Base-by-base conservation (phyloP, 495 filamentous ascomycete species). In the Talaromyces adpressus region DNA sequence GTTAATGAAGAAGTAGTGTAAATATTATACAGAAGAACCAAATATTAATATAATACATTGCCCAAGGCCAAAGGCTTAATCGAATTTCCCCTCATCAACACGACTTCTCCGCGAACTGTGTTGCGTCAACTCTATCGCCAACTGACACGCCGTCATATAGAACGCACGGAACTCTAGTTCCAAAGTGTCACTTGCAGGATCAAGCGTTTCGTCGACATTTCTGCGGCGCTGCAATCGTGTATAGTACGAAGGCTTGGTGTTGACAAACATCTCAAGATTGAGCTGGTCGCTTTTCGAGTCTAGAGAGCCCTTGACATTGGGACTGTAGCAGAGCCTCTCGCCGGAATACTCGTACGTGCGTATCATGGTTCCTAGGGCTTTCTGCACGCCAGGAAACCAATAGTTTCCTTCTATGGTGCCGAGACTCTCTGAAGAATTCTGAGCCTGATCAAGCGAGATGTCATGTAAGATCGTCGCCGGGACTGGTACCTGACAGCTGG, bases 151-250 rank as follows among this genome's bases (percentile, higher is more conserved):
- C 0, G 73, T 61, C 4, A 61, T 72, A 41, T 78, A 79, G 52
- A 80, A 77, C 1, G 70, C 70, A 57, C 75, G 68, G 65, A 79
- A 80, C 12, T 73, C 59, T 0, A 66, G 59, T 41, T 73, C 62
- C 20, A 71, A 23, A 49, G 51, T 53, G 20, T 25, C 23, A 30
- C 36, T 54, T 59, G 54, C 25, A 29, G 52, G 29, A 22, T 32
- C 32, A 14, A 32, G 29, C 2, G 22, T 47, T 29, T 32, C 30
- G 23, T 56, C 20, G 22, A 45, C 52, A 51, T 49, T 47, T 8
- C 14, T 47, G 25, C 59, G 16, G 4, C 20, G 25, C 29, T 53
- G 34, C 14, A 30, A n/a, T 23, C 18, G 56, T 41, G 51, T 53
- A 32, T 32, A 45, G 23, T 57, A 27, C 16, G 36, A 56, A 20